Evolutionary conservation across 1,284 basidiomycete species (phyloP), one percentile per base, ranked within the genome.

Genomic region (Malassezia sp.): DNA sequence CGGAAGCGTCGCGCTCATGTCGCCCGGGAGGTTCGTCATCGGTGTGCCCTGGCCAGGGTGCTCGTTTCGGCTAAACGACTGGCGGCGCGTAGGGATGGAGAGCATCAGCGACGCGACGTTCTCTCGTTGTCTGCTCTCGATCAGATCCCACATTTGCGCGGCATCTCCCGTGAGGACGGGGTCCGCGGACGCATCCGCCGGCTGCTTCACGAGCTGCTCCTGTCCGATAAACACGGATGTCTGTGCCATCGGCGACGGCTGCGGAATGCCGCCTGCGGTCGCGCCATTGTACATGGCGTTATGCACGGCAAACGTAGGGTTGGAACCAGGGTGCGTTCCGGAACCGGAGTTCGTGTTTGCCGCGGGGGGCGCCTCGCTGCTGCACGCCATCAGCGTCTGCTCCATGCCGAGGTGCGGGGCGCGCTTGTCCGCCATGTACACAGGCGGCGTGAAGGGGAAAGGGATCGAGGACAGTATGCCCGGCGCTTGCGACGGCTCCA

Each of bases 361-460:
- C 14, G 27, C 27, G 27, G 14, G 27, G 27, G 27, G 8, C 27
- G 27, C 8, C 8, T 28, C 27, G 8, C 8, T 28, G 14, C 14
- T 28, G 8, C 8, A 7, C 8, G 27, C 8, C 27, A 28, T 8
- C 8, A 28, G 7, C 27, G 27, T 28, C 20, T 46, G 42, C 23
- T 62, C 60, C 43, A 56, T 42, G 35, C 38, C 45, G 46, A 61
- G 23, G 50, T 54, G 56, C 22, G 53, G 59, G 15, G 44, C 40
- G 6, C 59, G 49, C 27, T 51, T 39, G 24, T 57, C 56, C n/a
- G n/a, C n/a, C 23, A 57, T 45, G 23, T 59, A 55, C 2, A 60
- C 49, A 1, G 63, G 63, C 3, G 63, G 63, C 23, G 63, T 66
- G 34, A 61, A 66, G 9, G 63, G 63, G 38, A 60, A 66, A 3